These are phyloP conservation scores for Xylaria sp. DNA, from an alignment of 2,329 filamentous ascomycete species.

Conservation along the genomic window DNA sequence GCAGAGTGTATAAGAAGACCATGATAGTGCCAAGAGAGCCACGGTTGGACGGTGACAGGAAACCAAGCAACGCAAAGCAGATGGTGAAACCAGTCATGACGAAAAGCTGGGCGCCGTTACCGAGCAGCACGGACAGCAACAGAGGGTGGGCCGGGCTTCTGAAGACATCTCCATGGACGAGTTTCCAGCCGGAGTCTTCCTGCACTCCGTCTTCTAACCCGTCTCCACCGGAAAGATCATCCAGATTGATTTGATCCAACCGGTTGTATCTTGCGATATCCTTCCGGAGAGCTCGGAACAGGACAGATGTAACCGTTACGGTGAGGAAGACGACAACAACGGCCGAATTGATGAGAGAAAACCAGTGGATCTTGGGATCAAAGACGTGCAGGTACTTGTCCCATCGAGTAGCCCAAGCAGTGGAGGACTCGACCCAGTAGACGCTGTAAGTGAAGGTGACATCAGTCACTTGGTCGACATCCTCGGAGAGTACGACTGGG, in stretches of 20 bases:
- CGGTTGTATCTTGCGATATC: conserved; percentile 97
- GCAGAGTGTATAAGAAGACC: conserved; percentile 86
- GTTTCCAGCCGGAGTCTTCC: conserved; percentile 97
- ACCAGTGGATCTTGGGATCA: conserved; percentile 98
- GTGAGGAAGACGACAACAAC: conserved; percentile 91
- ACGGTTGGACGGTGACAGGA: conserved; percentile 91
- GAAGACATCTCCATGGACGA: conserved; percentile 97
- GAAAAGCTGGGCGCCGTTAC: conserved; percentile 92
- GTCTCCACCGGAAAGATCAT: conserved; percentile 77
- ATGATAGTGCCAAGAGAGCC: conserved; percentile 91
- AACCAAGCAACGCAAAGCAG: conserved; percentile 84
- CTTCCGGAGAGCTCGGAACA: conserved; percentile 82
- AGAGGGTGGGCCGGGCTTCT: conserved; percentile 77
- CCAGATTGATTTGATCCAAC: conserved; percentile 82
- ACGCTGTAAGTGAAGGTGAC: conserved; percentile 91
- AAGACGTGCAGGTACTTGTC: conserved; percentile 98
- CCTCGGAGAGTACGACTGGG: conserved; percentile 57
- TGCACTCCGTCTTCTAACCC: conserved; percentile 86
- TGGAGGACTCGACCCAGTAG: conserved; percentile 76
- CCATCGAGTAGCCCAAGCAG: conserved; percentile 94
- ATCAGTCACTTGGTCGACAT: conserved; percentile 46
- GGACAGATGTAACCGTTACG: conserved; percentile 85
- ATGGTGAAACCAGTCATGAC: conserved; percentile 97
- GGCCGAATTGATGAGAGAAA: conserved; percentile 92
- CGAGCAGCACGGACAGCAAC: conserved; percentile 78